Evolutionary conservation across 1,139 yeast genomes (phyloP), one percentile per base, ranked within the genome.

Genomic region (Blastobotrys ciferrii): DNA sequence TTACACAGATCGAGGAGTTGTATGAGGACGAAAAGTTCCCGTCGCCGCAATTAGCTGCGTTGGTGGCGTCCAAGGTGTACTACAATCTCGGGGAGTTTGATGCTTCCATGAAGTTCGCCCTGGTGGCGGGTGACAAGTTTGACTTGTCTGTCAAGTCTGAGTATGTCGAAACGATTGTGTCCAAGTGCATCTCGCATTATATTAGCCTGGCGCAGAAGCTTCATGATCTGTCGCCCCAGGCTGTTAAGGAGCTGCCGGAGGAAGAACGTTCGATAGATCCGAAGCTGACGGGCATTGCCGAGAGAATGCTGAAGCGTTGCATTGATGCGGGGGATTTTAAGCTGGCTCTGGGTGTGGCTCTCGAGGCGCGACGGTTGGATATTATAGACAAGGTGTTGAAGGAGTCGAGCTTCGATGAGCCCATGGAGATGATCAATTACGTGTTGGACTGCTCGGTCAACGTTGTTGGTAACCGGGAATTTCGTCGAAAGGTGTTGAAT

Each of bases 1-100:
- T 92, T 57, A 75, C 87, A 42, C 92, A 86, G 53, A 75, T 88
- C 63, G 98, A 92, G 71, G 96, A 88, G 56, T 74, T 92, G 48
- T 89, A 85, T 63, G 98, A 92, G 69, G 96, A 92, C 66, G 77
- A 78, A 51, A 69, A 77, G 13, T 92, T 91, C 66, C 80, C 83
- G 44, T 81, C 84, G 53, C 80, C 95, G 58, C 72, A 80, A 48
- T 76, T 92, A 63, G 98, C 98, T 2, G 98, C 98, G 2, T 75
- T 92, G 55, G 80, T 92, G 55, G 92, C 92, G 5, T 88, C 98
- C 25, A 92, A 92, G 69, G 95, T 92, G 14, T 94, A 92, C 72
- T 94, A 89, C 68, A 91, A 94, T 66, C 76, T 92, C 61, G 98
- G 98, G 42, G 98, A 92, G 65, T 89, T 86, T 62, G 95, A 87